Base-by-base conservation (phyloP, 2,329 filamentous ascomycete genomes). In the Claviceps lovelessii region DNA sequence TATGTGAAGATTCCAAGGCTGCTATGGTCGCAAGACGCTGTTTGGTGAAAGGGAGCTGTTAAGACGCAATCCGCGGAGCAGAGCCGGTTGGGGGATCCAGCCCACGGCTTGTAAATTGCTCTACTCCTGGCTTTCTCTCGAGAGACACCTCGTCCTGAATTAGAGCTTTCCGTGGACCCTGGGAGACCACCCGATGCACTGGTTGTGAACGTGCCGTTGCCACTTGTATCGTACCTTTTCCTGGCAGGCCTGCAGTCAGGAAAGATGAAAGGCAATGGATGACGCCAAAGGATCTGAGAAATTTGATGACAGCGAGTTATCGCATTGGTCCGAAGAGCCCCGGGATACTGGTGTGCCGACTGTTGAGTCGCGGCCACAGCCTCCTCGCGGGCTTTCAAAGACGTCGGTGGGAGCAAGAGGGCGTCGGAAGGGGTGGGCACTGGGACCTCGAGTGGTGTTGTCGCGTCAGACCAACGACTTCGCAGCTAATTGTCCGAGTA, bases 1-100 rank as follows among this genome's bases (percentile, higher is more conserved):
- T 42, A 10, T 31, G 11, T 42, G 17, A 19, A 28, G 47, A n/a
- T 23, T 28, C 9, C 13, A 19, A 29, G 39, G 17, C 11, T n/a
- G n/a, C 17, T 19, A 47, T 13, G 45, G 29, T 6, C 28, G 39
- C 15, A 10, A 11, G 35, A 28, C 49, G 47, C 49, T 23, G 28
- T n/a, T 58, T 55, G 55, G 54, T 51, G 56, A 59, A 58, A 57
- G 57, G 3, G 57, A 57, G 49, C 2, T 51, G 5, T 19, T 35
- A 5, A 29, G 52, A 42, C 42, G 44, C 44, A 52, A 42, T 52
- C 48, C 37, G 49, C 2, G 23, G 23, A 23, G 45, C 45, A 15
- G 13, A 15, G 46, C 44, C 28, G 35, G 50, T 55, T 55, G 46
- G 46, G 45, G 55, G 52, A 28, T 57, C 55, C 55, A 57, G 55